Conservation (phyloP, 352 stramenopile species). For the Pythium dissimile region DNA sequence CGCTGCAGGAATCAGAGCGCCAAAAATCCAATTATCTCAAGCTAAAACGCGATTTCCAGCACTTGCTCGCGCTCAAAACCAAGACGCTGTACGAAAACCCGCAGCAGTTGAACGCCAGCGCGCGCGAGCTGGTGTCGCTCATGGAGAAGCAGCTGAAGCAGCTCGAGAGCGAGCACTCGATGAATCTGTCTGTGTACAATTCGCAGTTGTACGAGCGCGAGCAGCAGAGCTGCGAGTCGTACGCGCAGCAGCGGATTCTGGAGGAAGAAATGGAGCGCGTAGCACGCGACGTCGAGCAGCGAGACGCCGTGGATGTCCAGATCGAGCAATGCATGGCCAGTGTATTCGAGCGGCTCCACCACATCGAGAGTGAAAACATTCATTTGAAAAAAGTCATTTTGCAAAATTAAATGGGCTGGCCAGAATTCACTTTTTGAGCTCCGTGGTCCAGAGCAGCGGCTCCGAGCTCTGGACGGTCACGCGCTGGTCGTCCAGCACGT, state of each 20-base stretch:
- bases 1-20: conserved; percentile 38
- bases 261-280: conserved; percentile 43
- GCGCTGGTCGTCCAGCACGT: conserved; percentile 41
- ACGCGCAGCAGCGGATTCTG: conserved; percentile 41
- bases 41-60: conserved; percentile 49
- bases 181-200: conserved; percentile 40
- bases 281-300: conserved; percentile 33
- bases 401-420: not conserved
- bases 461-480: conserved; percentile 73
- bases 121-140: conserved; percentile 32
- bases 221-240: conserved; percentile 53
- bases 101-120: conserved; percentile 28
- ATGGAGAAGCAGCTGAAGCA: conserved; percentile 42
- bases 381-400: conserved; percentile 23
- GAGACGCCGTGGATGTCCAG: conserved; percentile 44
- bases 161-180: conserved; percentile 35
- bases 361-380: conserved; percentile 47
- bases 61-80: conserved; percentile 38
- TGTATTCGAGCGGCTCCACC: conserved; percentile 50
- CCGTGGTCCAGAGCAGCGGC: conserved; percentile 87
- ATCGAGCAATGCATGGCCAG: conserved; percentile 56
- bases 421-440: conserved; percentile 54
- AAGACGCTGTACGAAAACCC: conserved; percentile 35
- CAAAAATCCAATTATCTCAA: conserved; percentile 40
- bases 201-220: conserved; percentile 46